A percentile compares a stretch with the other conserved stretches of the same genome.
phyloP scores from a whole-genome alignment of 2,329 filamentous ascomycete genomes.

The Fusarium sp. region DNA sequence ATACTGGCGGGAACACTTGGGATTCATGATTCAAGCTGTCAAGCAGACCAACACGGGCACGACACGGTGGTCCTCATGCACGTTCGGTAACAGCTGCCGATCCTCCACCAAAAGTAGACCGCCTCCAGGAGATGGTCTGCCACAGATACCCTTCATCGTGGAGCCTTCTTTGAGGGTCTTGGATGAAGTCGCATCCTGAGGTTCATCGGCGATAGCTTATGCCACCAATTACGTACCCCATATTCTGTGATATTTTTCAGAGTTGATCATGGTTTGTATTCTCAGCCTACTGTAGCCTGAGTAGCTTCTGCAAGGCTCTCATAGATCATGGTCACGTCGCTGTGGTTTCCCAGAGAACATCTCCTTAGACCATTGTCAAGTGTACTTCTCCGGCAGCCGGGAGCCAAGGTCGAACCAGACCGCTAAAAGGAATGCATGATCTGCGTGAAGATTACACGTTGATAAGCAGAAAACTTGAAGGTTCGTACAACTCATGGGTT shows the following conservation, averaged over 20 bases:
- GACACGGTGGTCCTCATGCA: background rate
- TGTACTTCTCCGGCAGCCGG: background rate
- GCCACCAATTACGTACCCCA: conserved; percentile 37
- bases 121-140: conserved; percentile 3
- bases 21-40: background rate
- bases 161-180: conserved; percentile 3
- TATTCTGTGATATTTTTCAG: conserved; percentile 31
- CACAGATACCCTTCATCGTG: background rate
- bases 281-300: background rate
- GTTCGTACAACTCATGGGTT: background rate
- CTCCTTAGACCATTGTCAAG: background rate
- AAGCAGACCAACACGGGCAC: background rate
- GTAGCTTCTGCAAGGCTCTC: conserved; percentile 23
- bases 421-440: background rate
- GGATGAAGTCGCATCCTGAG: conserved; percentile 5
- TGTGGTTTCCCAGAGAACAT: background rate
- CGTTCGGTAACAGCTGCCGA: background rate
- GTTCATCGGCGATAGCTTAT: conserved; percentile 17
- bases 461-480: background rate
- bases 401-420: conserved; percentile 11
- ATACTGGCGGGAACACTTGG: background rate
- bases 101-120: conserved; percentile 3
- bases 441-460: background rate
- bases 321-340: background rate
- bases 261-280: conserved; percentile 29